Percentiles rank a stretch among this genome's conserved stretches.
Conservation (phyloP, 2,329 filamentous ascomycete species). For the Magnaporthiopsis poae region DNA sequence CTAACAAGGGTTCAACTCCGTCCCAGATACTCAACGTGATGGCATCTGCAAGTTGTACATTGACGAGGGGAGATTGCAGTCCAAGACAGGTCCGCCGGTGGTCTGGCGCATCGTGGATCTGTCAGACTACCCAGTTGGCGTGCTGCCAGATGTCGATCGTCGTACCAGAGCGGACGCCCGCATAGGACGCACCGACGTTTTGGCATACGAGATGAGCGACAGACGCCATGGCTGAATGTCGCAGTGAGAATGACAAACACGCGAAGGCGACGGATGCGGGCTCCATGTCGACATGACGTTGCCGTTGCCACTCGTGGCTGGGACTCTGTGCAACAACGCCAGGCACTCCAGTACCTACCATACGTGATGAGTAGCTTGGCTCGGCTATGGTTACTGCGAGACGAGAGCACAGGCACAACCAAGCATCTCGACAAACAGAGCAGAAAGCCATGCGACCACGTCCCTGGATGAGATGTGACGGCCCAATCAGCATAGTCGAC, state of each 20-base stretch:
- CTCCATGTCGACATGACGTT: neutral
- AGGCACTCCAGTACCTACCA: neutral
- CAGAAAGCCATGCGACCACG: neutral
- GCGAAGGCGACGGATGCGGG: too few species aligned
- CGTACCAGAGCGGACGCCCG: neutral
- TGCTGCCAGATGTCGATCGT: neutral
- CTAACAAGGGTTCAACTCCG: neutral
- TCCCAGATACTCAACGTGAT: neutral
- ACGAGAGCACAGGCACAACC: neutral
- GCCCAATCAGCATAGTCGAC: neutral
- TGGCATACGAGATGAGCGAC: neutral
- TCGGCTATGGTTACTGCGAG: neutral
- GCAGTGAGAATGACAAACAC: neutral
- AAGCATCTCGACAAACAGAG: neutral
- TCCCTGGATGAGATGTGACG: neutral
- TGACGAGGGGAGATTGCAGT: constrained; percentile 4
- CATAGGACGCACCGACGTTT: neutral
- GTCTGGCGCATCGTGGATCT: constrained; percentile 8
- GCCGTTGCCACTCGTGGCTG: neutral
- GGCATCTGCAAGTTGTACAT: neutral
- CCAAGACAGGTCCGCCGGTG: constrained; percentile 5
- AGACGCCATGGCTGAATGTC: neutral
- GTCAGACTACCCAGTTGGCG: constrained; percentile 1
- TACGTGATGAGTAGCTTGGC: neutral
- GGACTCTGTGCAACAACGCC: neutral